Conservation (phyloP, 2,329 filamentous ascomycete genomes). For the Neurospora sp. region DNA sequence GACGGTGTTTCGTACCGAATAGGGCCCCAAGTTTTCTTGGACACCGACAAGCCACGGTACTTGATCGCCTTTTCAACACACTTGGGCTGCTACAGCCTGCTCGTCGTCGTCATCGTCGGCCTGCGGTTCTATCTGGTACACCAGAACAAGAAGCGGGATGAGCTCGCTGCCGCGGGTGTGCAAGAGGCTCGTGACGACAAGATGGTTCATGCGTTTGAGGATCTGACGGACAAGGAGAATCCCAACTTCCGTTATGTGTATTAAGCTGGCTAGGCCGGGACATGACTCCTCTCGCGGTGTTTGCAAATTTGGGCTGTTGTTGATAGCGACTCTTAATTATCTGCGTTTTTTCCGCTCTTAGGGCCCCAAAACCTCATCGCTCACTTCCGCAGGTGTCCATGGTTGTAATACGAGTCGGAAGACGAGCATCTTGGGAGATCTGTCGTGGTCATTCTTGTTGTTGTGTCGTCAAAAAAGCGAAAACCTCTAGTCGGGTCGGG, state of each 20-base stretch:
- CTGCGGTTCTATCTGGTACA: constrained; percentile 47
- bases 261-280: not conserved
- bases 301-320: not conserved
- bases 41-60: constrained; percentile 52
- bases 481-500: not conserved
- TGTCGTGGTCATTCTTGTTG: not conserved
- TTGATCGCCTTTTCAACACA: constrained; percentile 61
- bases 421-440: not conserved
- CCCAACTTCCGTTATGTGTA: constrained; percentile 47
- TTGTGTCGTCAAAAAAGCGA: not conserved
- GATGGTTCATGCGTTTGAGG: constrained; percentile 47
- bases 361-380: not conserved
- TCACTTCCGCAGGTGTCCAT: not conserved
- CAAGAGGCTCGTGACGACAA: constrained; percentile 28
- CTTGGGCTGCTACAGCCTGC: constrained; percentile 54
- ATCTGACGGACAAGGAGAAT: constrained; percentile 54
- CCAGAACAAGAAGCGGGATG: constrained; percentile 50
- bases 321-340: not conserved
- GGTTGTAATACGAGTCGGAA: not conserved
- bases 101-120: constrained; percentile 46
- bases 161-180: constrained; percentile 31
- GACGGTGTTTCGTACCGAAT: not conserved
- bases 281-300: not conserved
- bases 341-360: not conserved
- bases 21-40: constrained; percentile 55